Evolutionary conservation across 2,329 filamentous ascomycete species (phyloP).

Genomic region (Monosporascus cannonballus): DNA sequence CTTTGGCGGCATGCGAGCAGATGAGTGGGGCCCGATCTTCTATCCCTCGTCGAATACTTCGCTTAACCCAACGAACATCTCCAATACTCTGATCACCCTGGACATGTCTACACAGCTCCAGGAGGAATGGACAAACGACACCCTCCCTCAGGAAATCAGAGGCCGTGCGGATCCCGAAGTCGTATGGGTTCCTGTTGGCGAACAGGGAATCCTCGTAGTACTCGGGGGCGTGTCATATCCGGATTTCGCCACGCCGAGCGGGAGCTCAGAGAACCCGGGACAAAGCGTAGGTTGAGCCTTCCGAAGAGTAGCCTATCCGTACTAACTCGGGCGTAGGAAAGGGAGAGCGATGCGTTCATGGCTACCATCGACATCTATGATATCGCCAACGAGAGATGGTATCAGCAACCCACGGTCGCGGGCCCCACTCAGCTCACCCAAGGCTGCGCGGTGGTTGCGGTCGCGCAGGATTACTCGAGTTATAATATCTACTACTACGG

Average conservation of each 20-base stretch:
- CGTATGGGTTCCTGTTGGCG: conserved; percentile 72
- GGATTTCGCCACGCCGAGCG: conserved; percentile 31
- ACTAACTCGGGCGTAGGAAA: conserved; percentile 37
- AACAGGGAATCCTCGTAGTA: conserved; percentile 69
- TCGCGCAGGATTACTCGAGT: conserved; percentile 63
- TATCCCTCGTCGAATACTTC: conserved; percentile 26
- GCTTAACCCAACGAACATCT: conserved; percentile 36
- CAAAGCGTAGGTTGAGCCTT: conserved; percentile 32
- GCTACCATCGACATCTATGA: conserved; percentile 71
- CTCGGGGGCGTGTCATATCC: conserved; percentile 68
- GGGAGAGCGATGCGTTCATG: conserved; percentile 65
- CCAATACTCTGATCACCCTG: conserved; percentile 53
- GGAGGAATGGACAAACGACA: conserved; percentile 52
- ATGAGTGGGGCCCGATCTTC: conserved; percentile 44
- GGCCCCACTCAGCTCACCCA: conserved; percentile 51
- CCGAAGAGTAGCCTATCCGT: neutral
- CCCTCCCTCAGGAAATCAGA: conserved; percentile 56
- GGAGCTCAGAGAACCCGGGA: conserved; percentile 25
- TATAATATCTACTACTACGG: conserved; percentile 85
- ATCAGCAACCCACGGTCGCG: conserved; percentile 58
- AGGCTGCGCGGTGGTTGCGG: conserved; percentile 70
- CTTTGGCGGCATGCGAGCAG: conserved; percentile 56
- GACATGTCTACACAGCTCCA: conserved; percentile 47
- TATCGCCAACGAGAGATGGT: conserved; percentile 62
- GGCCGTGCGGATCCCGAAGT: conserved; percentile 59